Percentiles rank a stretch among this genome's conserved stretches.
Conservation (phyloP, 257 asterid species). For the Fraxinus quadrangulata region DNA sequence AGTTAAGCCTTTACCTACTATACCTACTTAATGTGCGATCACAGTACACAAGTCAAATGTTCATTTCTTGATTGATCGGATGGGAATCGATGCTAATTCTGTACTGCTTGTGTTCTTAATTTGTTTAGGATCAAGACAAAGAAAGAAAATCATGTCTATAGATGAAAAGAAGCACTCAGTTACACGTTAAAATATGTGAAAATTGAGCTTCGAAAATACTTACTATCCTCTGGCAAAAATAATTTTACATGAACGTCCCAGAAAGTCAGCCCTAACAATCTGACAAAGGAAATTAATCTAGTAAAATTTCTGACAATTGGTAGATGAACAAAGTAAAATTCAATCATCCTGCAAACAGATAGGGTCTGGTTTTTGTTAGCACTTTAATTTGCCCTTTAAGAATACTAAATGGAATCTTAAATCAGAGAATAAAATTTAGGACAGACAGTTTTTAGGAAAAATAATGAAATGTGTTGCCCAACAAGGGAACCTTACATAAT, state of each 20-base stretch:
- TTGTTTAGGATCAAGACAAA: conserved; percentile 17
- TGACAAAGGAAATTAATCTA: neutral
- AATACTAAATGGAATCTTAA: neutral
- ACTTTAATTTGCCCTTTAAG: neutral
- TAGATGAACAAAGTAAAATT: conserved; percentile 20
- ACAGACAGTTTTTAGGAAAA: neutral
- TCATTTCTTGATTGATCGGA: neutral
- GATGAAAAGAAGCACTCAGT: conserved; percentile 28
- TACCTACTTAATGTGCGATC: too few species aligned
- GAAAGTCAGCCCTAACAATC: neutral
- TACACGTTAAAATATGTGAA: neutral
- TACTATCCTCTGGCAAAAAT: neutral
- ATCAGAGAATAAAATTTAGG: neutral
- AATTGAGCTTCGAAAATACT: neutral
- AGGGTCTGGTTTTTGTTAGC: conserved; percentile 31
- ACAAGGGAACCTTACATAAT: conserved; percentile 68
- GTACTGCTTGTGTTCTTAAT: conserved; percentile 2
- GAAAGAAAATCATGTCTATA: conserved; percentile 10
- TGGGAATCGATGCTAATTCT: neutral
- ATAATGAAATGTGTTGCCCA: neutral
- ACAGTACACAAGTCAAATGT: too few species aligned
- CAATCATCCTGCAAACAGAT: conserved; percentile 38
- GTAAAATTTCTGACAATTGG: conserved; percentile 27
- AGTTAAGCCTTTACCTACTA: too few species aligned
- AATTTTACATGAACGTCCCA: neutral